Conservation (phyloP, 768 basidiomycete species). For the Coprinopsis cinerea region DNA sequence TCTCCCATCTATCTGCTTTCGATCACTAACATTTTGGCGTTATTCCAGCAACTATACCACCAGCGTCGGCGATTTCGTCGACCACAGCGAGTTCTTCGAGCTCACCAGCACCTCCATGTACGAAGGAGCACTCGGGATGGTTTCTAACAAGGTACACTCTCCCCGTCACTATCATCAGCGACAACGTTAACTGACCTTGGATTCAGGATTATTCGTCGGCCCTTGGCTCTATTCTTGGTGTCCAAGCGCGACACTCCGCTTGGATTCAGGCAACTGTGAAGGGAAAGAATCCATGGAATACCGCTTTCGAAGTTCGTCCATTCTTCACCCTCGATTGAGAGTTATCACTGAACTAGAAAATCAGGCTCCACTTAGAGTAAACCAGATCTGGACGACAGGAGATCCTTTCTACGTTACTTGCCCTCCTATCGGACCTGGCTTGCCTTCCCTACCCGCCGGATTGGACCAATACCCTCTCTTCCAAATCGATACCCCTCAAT, state of each 20-base stretch:
- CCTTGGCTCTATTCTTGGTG: constrained; percentile 52
- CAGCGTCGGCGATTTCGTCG: constrained; percentile 42
- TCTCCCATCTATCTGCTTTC: neutral
- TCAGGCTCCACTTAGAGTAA: neutral
- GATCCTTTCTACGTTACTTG: too few species aligned
- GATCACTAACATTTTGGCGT: neutral
- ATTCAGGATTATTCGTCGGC: constrained; percentile 38
- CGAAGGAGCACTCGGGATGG: constrained; percentile 45
- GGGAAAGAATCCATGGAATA: constrained; percentile 48
- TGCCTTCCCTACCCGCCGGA: too few species aligned
- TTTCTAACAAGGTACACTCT: constrained; percentile 34
- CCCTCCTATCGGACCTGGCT: too few species aligned
- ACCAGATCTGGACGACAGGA: neutral
- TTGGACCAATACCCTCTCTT: too few species aligned
- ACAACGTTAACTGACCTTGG: neutral
- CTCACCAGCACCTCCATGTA: constrained; percentile 53
- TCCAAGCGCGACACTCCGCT: constrained; percentile 58
- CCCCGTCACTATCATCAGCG: neutral
- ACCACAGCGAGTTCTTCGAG: constrained; percentile 47
- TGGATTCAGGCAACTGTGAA: constrained; percentile 52
- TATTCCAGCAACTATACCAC: constrained; percentile 32
- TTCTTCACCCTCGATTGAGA: neutral
- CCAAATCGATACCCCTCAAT: too few species aligned
- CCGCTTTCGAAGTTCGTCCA: constrained; percentile 47
- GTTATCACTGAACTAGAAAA: neutral